Conservation (phyloP, 2,329 filamentous ascomycete genomes). For the Ramularia endophylla region DNA sequence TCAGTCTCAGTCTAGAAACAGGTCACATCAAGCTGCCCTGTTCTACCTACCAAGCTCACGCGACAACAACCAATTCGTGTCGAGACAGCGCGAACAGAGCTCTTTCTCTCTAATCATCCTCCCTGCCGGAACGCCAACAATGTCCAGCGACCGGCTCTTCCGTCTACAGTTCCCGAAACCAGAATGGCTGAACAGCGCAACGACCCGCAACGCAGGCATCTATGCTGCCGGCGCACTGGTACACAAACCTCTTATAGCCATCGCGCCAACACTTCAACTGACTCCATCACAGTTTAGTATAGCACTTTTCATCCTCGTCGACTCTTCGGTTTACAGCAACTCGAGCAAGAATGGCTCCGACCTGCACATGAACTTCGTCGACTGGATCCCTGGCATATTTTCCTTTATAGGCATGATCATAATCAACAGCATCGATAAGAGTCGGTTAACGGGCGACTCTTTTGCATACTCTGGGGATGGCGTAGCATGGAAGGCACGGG, state of each 20-base stretch:
- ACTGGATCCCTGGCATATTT: constrained; percentile 68
- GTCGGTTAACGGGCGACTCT: constrained; percentile 56
- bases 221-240: constrained; percentile 62
- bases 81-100: no score
- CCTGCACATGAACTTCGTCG: constrained; percentile 60
- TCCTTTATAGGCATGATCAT: constrained; percentile 64
- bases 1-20: no score
- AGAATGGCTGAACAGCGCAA: constrained; percentile 60
- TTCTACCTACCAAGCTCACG: constrained; percentile 5
- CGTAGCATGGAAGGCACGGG: constrained; percentile 64
- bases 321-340: constrained; percentile 59
- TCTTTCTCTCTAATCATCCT: no score
- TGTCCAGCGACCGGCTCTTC: constrained; percentile 50
- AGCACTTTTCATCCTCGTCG: constrained; percentile 64
- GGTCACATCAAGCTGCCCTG: no score
- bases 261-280: constrained; percentile 1
- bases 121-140: constrained; percentile 1
- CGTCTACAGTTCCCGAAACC: constrained; percentile 64
- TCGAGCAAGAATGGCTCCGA: constrained; percentile 55
- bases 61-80: constrained; percentile 5
- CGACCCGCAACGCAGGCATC: constrained; percentile 58
- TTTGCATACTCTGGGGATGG: constrained; percentile 59
- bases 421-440: constrained; percentile 67
- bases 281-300: constrained; percentile 53
- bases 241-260: constrained; percentile 17